Percentiles rank a stretch among this genome's conserved stretches.
These are phyloP conservation scores for Ceratocystis huliohia DNA, from an alignment of 2,329 filamentous ascomycete species.

Conservation along the genomic window DNA sequence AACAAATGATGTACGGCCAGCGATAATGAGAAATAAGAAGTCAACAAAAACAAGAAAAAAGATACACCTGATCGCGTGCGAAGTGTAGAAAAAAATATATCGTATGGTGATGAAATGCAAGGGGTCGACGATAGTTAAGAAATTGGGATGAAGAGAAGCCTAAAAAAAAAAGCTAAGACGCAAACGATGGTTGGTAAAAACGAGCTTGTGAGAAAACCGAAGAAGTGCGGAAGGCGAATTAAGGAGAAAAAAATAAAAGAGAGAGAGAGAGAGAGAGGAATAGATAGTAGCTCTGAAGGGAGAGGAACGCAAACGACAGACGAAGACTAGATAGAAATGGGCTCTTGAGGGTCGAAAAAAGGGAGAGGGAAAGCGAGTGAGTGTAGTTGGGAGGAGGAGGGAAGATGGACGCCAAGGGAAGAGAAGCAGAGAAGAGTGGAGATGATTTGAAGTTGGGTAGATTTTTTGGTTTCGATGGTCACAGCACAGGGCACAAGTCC, in stretches of 20 bases:
- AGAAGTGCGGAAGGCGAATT: background rate
- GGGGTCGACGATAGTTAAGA: constrained; percentile 5
- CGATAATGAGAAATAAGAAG: constrained; percentile 7
- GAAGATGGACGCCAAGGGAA: constrained; percentile 1
- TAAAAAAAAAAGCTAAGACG: constrained; percentile 1
- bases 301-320: constrained; percentile 10
- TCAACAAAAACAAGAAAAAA: constrained; percentile 12
- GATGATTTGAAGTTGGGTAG: constrained; percentile 2
- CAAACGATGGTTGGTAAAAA: constrained; percentile 5
- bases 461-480: constrained; percentile 7
- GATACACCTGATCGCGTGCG: constrained; percentile 5
- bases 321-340: background rate
- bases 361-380: background rate
- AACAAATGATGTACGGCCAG: constrained; percentile 7
- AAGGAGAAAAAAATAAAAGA: background rate
- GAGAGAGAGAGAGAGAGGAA: background rate
- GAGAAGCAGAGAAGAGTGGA: constrained; percentile 10
- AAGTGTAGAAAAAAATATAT: constrained; percentile 5
- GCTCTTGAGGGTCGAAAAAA: constrained; percentile 10
- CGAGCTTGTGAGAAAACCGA: background rate
- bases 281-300: background rate
- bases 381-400: background rate
- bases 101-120: constrained; percentile 10
- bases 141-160: constrained; percentile 3
- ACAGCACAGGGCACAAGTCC: constrained; percentile 8